These are phyloP conservation scores for Fusarium verrucosum DNA, from an alignment of 2,329 filamentous ascomycete genomes.

Conservation along the genomic window DNA sequence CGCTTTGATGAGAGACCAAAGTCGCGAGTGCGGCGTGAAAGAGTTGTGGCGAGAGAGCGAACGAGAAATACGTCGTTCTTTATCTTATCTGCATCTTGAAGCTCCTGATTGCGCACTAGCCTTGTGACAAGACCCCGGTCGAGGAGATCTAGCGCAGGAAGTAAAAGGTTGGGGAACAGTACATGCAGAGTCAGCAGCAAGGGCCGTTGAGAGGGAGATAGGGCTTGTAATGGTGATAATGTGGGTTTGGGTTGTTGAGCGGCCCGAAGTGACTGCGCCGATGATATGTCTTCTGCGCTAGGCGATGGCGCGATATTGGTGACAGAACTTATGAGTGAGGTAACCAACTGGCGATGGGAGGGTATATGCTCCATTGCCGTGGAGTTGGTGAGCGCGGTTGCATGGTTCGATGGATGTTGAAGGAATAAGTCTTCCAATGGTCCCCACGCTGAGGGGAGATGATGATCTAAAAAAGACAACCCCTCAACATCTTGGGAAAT, in stretches of 20 bases:
- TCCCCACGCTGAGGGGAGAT: slow-evolving; percentile 6
- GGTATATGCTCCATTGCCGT: slow-evolving; percentile 41
- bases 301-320: slow-evolving; percentile 27
- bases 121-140: slow-evolving; percentile 78
- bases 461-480: neutral
- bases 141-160: slow-evolving; percentile 87
- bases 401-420: slow-evolving; percentile 13
- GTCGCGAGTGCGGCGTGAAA: slow-evolving; percentile 39
- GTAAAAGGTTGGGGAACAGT: slow-evolving; percentile 80
- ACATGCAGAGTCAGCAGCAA: slow-evolving; percentile 84
- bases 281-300: neutral
- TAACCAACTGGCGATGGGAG: slow-evolving; percentile 57
- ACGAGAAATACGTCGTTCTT: slow-evolving; percentile 66
- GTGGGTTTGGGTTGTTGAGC: slow-evolving; percentile 29
- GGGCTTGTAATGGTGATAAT: slow-evolving; percentile 27
- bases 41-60: slow-evolving; percentile 62
- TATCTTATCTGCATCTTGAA: slow-evolving; percentile 5
- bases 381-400: neutral
- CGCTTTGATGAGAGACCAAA: slow-evolving; percentile 27
- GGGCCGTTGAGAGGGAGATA: slow-evolving; percentile 53
- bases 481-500: no score
- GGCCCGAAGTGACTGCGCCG: slow-evolving; percentile 11
- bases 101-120: slow-evolving; percentile 44
- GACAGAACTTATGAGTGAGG: slow-evolving; percentile 59
- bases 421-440: neutral